Percentiles rank a stretch among this genome's conserved stretches.
phyloP scores from a whole-genome alignment of 2,329 filamentous ascomycete genomes.

The Talaromyces rugulosus region DNA sequence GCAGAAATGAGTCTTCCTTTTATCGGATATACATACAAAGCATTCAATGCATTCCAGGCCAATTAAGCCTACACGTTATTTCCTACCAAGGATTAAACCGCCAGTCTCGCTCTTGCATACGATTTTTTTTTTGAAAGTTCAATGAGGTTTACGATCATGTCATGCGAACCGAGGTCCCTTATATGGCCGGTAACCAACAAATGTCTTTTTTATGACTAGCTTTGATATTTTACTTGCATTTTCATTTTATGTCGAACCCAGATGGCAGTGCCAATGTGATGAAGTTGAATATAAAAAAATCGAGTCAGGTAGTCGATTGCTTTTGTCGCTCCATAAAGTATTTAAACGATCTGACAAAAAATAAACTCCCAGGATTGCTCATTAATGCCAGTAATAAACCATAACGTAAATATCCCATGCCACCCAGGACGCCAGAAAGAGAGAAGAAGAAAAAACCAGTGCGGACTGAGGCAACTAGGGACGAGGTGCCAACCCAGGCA shows the following conservation, averaged over 20 bases:
- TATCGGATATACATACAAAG: slow-evolving; percentile 96
- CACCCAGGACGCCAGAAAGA: background rate
- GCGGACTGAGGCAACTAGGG: slow-evolving; percentile 14
- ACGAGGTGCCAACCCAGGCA: slow-evolving; percentile 59
- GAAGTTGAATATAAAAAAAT: background rate
- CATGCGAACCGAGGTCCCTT: background rate
- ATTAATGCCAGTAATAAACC: background rate
- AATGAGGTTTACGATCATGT: background rate
- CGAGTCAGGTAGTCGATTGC: background rate
- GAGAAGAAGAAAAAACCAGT: background rate
- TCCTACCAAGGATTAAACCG: background rate
- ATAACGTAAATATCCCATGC: background rate
- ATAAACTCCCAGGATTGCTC: background rate
- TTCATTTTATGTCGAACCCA: background rate
- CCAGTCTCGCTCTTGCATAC: background rate
- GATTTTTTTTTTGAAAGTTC: background rate
- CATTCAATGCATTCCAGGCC: slow-evolving; percentile 67
- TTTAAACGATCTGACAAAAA: background rate
- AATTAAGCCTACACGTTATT: slow-evolving; percentile 21
- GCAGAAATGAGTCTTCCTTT: slow-evolving; percentile 96
- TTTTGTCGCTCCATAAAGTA: background rate
- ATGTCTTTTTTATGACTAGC: background rate
- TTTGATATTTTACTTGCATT: background rate
- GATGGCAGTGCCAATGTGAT: background rate
- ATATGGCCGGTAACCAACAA: background rate